These are phyloP conservation scores for Grosmannia serpens DNA, from an alignment of 2,329 filamentous ascomycete genomes.

Conservation along the genomic window DNA sequence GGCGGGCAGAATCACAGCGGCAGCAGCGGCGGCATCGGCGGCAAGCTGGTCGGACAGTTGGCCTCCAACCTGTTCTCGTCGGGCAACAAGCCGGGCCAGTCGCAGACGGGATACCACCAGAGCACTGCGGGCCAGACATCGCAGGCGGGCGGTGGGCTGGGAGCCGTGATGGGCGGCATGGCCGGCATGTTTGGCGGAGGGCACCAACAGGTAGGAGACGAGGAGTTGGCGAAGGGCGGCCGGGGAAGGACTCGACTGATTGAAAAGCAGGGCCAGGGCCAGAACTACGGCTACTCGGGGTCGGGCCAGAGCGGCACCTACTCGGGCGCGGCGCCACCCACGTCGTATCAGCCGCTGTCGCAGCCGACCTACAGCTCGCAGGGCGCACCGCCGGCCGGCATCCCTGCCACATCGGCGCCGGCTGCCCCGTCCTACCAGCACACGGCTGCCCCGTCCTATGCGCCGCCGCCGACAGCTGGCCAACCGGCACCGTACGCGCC, in stretches of 20 bases:
- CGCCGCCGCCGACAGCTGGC: neutral
- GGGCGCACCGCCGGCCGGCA: neutral
- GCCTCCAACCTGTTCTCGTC: constrained; percentile 43
- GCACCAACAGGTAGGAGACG: constrained; percentile 20
- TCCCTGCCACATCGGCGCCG: neutral
- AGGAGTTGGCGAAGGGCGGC: constrained; percentile 7
- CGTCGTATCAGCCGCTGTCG: constrained; percentile 39
- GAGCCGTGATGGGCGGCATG: constrained; percentile 43
- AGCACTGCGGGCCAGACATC: constrained; percentile 28
- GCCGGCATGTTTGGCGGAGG: constrained; percentile 40
- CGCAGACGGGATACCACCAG: constrained; percentile 36
- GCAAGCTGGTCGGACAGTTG: constrained; percentile 47
- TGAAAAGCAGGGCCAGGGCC: neutral
- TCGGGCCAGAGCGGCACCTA: constrained; percentile 44
- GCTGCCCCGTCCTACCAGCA: neutral
- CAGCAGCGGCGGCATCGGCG: constrained; percentile 25
- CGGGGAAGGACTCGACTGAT: neutral
- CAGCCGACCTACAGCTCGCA: constrained; percentile 13
- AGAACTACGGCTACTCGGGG: constrained; percentile 52
- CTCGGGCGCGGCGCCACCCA: constrained; percentile 50
- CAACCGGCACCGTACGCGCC: neutral
- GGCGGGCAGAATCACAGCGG: constrained; percentile 16
- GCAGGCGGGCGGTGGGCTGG: constrained; percentile 31
- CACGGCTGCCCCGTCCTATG: neutral
- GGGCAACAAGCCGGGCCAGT: constrained; percentile 32